Evolutionary conservation across 1,139 yeast species (phyloP), one percentile per base, ranked within the genome.

Genomic region (Suhomyces atakaporum): DNA sequence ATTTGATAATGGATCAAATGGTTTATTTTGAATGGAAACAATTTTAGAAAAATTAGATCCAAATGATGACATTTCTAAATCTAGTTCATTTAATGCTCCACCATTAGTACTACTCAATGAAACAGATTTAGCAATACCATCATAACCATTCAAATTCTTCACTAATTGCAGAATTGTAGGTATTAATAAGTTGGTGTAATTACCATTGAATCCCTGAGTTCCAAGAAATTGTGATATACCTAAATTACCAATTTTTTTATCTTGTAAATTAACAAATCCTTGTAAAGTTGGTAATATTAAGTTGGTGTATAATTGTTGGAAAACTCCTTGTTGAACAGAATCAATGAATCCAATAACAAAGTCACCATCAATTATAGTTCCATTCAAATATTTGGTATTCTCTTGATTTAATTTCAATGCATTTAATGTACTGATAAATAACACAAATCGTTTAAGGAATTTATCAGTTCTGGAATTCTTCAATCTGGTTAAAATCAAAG

Each of bases 1-100:
- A 16, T 52, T 66, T 2, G 80, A 72, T 22, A 81, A 60, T 2
- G 97, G 96, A 58, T 92, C 97, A 47, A 77, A 73, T 5, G 81
- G 71, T 44, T 73, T 75, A 12, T 64, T 62, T 25, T 77, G 70
- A 31, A 90, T 81, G 2, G 87, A 75, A 2, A 76, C 77, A 42
- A 92, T 68, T 53, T 77, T 81, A 31, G 95, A 85, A 60, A 79
- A 92, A 34, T 81, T 79, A 0, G 96, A 83, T 2, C 97, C 97
- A 62, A 89, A 92, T 1, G 94, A 71, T 27, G 81, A 81, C 29
- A 75, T 60, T 43, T 82, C 89, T 26, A 78, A 57, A 37, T 80
- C 87, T 39, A 57, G 66, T 44, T 44, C 66, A 42, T 43, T 56
- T 40, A 46, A 44, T 13, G 46, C 53, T 2, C 50, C 45, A 20